Percentiles rank a stretch among this genome's conserved stretches.
Evolutionary conservation across 441 rosid species (phyloP).

Genomic region (Aquilaria agallochum): DNA sequence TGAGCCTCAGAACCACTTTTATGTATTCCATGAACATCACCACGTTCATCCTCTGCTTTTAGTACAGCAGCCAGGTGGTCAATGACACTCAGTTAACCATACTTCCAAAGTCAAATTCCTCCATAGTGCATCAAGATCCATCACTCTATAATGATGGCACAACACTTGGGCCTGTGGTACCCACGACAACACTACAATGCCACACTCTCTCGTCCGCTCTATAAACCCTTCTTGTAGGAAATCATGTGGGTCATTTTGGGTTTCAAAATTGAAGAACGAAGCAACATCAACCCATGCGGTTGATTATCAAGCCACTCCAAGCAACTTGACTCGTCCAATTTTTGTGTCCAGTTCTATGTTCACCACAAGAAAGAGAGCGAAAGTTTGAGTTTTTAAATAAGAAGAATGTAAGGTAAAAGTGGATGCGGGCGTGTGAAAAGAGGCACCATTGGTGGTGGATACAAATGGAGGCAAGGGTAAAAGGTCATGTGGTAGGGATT

Average conservation of each 20-base stretch:
- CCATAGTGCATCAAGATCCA: conserved; percentile 76
- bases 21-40: conserved; percentile 40
- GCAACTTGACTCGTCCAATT: conserved; percentile 26
- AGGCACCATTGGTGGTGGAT: too few species aligned
- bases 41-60: conserved; percentile 75
- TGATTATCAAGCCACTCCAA: conserved; percentile 70
- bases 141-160: conserved; percentile 55
- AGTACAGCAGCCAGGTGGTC: conserved; percentile 75
- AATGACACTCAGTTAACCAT: conserved; percentile 67
- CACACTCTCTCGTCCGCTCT: conserved; percentile 47
- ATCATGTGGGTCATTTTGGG: conserved; percentile 33
- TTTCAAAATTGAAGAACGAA: conserved; percentile 33
- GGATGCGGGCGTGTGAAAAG: too few species aligned
- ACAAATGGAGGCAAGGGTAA: too few species aligned
- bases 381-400: too few species aligned
- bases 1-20: conserved; percentile 36
- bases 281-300: conserved; percentile 71
- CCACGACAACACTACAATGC: conserved; percentile 58
- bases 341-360: conserved; percentile 21
- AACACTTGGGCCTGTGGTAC: conserved; percentile 73
- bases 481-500: too few species aligned
- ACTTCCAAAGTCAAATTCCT: conserved; percentile 79
- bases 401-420: too few species aligned
- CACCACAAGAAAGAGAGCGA: conserved; percentile 19
- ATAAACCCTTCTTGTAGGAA: conserved; percentile 64